phyloP scores from a whole-genome alignment of 1,139 yeast species.

The Taiozyma sp. region DNA sequence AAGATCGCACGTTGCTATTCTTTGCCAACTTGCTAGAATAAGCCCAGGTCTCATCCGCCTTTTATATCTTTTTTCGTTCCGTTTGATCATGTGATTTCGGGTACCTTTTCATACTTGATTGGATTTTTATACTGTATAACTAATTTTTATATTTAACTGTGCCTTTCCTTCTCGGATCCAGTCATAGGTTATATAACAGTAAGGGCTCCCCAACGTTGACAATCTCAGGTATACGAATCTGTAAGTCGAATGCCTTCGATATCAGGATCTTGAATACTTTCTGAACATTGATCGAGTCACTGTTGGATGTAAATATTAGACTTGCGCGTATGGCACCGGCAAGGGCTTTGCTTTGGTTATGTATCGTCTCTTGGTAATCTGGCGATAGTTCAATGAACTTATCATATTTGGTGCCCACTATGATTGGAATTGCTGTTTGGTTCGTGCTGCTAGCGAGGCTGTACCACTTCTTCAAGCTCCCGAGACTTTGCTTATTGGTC shows the following conservation, averaged over 20 bases:
- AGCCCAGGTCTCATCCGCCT: not conserved
- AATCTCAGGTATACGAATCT: slow-evolving; percentile 80
- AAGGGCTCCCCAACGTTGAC: slow-evolving; percentile 85
- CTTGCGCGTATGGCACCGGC: slow-evolving; percentile 93
- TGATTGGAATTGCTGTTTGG: slow-evolving; percentile 85
- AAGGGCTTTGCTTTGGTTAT: slow-evolving; percentile 80
- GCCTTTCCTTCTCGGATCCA: not conserved
- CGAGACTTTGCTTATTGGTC: slow-evolving; percentile 80
- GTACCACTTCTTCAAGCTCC: slow-evolving; percentile 92
- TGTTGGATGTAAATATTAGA: slow-evolving; percentile 85
- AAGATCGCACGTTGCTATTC: slow-evolving; percentile 19
- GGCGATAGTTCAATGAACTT: slow-evolving; percentile 74
- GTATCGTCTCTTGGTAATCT: slow-evolving; percentile 81
- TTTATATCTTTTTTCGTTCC: not conserved
- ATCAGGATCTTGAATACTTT: slow-evolving; percentile 90
- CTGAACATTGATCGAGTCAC: slow-evolving; percentile 90
- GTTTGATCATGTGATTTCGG: not conserved
- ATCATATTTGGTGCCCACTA: slow-evolving; percentile 94
- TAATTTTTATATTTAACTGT: not conserved
- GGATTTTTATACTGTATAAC: not conserved
- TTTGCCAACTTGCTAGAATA: slow-evolving; percentile 12
- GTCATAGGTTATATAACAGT: slow-evolving; percentile 50
- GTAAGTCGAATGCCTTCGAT: slow-evolving; percentile 88
- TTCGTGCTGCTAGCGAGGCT: slow-evolving; percentile 90
- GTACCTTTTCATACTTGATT: not conserved